Percentiles rank a stretch among this genome's conserved stretches.
Conservation (phyloP, 2,329 filamentous ascomycete genomes). For the Epichloe elymi region DNA sequence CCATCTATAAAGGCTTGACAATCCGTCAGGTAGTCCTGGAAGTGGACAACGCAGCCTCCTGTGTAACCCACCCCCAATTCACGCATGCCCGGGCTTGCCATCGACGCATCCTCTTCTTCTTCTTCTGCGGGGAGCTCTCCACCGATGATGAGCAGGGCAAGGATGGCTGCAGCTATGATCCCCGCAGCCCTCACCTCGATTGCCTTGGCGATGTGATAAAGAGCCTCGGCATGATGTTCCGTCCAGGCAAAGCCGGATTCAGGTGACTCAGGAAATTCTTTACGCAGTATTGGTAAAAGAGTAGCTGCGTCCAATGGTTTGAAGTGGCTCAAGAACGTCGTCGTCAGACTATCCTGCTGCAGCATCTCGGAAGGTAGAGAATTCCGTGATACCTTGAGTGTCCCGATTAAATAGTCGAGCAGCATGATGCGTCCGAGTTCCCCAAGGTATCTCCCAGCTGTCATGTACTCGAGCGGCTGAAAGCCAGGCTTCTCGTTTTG, state of each 20-base stretch:
- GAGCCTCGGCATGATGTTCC: conserved; percentile 38
- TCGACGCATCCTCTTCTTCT: conserved; percentile 13
- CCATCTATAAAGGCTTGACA: conserved; percentile 56
- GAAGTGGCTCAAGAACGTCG: conserved; percentile 59
- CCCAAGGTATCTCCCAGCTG: conserved; percentile 62
- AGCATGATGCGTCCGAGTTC: conserved; percentile 62
- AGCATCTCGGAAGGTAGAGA: conserved; percentile 42
- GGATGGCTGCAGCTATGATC: conserved; percentile 57
- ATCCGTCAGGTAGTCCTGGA: conserved; percentile 58
- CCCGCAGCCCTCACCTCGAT: conserved; percentile 62
- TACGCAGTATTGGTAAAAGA: conserved; percentile 33
- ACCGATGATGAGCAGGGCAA: conserved; percentile 56
- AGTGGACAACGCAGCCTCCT: conserved; percentile 68
- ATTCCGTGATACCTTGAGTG: conserved; percentile 24
- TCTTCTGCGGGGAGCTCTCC: conserved; percentile 43
- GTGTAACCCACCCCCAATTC: conserved; percentile 69
- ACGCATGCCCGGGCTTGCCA: conserved; percentile 12
- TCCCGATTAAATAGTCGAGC: conserved; percentile 45
- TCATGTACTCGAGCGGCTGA: conserved; percentile 78
- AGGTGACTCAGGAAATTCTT: conserved; percentile 37
- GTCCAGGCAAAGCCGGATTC: conserved; percentile 49
- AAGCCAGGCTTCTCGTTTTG: conserved; percentile 61
- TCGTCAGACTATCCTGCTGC: conserved; percentile 51
- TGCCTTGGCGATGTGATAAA: conserved; percentile 54
- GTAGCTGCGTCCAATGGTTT: conserved; percentile 36